Evolutionary conservation across 2,329 filamentous ascomycete genomes (phyloP).

Genomic region (Nothophaeocryptopus gaeumannii): DNA sequence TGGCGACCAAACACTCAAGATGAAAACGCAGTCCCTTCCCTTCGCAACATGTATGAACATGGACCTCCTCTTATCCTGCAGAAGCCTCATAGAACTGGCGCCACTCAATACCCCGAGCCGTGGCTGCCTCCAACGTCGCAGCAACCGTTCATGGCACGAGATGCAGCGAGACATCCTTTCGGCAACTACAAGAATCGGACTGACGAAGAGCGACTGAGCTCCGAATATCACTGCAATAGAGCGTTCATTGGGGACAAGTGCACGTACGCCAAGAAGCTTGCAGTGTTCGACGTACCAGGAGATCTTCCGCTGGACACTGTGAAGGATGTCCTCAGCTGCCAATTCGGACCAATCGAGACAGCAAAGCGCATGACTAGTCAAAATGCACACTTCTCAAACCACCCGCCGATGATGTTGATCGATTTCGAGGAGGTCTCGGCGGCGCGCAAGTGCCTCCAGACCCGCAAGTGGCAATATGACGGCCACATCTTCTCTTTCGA

Average conservation of each 20-base stretch:
- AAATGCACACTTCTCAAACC: background rate
- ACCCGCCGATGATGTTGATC: conserved; percentile 5
- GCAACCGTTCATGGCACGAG: no score
- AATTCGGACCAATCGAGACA: conserved; percentile 13
- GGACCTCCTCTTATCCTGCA: conserved; percentile 8
- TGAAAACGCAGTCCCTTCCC: conserved; percentile 7
- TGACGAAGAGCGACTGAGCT: no score
- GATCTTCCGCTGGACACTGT: conserved; percentile 2
- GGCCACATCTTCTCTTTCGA: conserved; percentile 7
- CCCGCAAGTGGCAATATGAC: background rate
- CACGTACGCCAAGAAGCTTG: conserved; percentile 18
- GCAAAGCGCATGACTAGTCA: background rate
- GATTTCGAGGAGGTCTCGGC: conserved; percentile 2
- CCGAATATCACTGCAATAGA: conserved; percentile 11
- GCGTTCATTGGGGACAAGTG: conserved; percentile 18
- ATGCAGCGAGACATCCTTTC: no score
- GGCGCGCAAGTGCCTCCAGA: conserved; percentile 7
- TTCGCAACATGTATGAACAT: background rate
- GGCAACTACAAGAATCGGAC: no score
- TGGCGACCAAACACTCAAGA: conserved; percentile 7
- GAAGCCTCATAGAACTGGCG: background rate
- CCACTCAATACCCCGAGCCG: no score
- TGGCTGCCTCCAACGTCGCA: no score
- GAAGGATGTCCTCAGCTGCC: conserved; percentile 7
- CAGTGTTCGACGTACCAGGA: conserved; percentile 15